phyloP scores from a whole-genome alignment of 2,329 filamentous ascomycete species.

The Penicillium aurantiogriseum region DNA sequence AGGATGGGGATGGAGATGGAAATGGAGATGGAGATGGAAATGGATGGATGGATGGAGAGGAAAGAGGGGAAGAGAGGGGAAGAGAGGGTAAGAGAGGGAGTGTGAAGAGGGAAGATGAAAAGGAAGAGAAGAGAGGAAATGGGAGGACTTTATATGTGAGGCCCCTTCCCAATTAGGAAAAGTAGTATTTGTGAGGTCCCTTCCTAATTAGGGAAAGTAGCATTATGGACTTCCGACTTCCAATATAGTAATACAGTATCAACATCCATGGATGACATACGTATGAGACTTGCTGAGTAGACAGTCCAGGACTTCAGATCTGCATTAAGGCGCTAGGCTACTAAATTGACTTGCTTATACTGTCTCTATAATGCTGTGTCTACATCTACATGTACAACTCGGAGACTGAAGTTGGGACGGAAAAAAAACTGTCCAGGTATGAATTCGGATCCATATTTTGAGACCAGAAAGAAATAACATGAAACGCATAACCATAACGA shows the following conservation, averaged over 20 bases:
- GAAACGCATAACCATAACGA: conserved; percentile 12
- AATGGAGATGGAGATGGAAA: too few relatives aligned
- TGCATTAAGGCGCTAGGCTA: background rate
- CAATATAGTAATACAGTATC: background rate
- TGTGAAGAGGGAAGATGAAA: background rate
- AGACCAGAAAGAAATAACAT: conserved; percentile 3
- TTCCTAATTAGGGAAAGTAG: background rate
- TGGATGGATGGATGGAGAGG: background rate
- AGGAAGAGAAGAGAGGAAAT: background rate
- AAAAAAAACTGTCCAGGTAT: background rate
- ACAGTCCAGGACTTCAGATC: too few relatives aligned
- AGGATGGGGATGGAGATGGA: background rate
- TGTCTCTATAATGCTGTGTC: background rate
- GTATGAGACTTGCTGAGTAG: background rate
- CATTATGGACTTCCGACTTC: background rate
- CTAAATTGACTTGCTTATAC: background rate
- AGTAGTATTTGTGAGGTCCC: background rate
- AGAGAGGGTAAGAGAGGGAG: background rate
- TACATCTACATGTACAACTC: background rate
- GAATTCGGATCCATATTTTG: background rate
- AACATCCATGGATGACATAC: background rate
- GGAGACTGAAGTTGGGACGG: background rate
- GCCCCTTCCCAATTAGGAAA: background rate
- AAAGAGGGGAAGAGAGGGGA: background rate
- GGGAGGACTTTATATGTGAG: background rate